Evolutionary conservation across 179 eudicot species (phyloP), one percentile per base, ranked within the genome.

Genomic region (Corrigiola litoralis): DNA sequence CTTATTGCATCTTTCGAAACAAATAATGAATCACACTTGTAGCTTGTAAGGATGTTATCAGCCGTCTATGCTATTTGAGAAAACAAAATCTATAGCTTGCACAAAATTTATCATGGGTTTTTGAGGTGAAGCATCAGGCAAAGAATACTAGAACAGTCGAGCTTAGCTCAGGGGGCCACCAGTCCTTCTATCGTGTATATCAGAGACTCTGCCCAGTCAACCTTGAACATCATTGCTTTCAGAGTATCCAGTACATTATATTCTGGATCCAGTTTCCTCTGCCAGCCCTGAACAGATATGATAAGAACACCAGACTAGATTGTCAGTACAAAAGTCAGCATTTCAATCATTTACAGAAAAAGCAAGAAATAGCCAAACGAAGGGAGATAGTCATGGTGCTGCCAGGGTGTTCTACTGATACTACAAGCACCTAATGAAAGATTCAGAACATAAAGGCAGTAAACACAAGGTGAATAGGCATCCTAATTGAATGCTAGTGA

Each of bases 181-280:
- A 88, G 67, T 66, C 88, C 88, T 81, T 84, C 95, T 21, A 90
- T 73, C 40, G 95, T 90, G 75, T 86, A 81, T 58, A 61, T 47
- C 18, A 88, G 77, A 55, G 88, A 84, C 67, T 88, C 87, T 9
- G 80, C 90, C 97, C 80, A 82, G 65, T 90, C 90, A 14, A 45
- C 87, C 83, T 86, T 90, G 67, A 90, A 84, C 69, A 90, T 75
- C 71, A 90, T 68, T 6, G 79, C 68, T 47, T 75, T 86, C 75
- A 90, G 52, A 44, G 95, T 80, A 10, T 76, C 75, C 85, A 90
- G 63, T 28, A 81, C 87, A 49, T 90, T 81, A 70, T 85, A 90
- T 34, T 78, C 88, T 1, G 95, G 97, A 64, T 90, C 95, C 37
- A 90, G 82, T 75, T 90, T 90, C 66, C 84, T 65, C 67, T 90